Evolutionary conservation across 352 stramenopile species (phyloP).

Genomic region (Phytophthora idaei): DNA sequence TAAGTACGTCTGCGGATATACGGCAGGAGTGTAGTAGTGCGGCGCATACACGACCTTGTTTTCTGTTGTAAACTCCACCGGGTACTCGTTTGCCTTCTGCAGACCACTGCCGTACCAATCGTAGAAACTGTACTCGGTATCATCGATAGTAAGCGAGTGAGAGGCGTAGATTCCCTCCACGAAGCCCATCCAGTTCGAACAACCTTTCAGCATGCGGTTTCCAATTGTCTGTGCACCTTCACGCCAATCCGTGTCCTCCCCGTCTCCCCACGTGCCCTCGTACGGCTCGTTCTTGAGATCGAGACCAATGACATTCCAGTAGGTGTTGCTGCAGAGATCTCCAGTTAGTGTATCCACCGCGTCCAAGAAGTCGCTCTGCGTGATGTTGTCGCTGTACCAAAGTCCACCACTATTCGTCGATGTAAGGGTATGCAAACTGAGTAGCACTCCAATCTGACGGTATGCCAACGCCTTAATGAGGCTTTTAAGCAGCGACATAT

Average conservation of each 20-base stretch:
- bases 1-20: constrained; percentile 63
- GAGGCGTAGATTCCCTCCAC: constrained; percentile 60
- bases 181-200: constrained; percentile 64
- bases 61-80: constrained; percentile 42
- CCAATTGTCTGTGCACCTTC: constrained; percentile 50
- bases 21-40: constrained; percentile 69
- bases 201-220: constrained; percentile 62
- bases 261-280: constrained; percentile 58
- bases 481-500: constrained; percentile 52
- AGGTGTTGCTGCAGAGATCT: constrained; percentile 57
- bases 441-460: constrained; percentile 41
- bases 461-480: constrained; percentile 43
- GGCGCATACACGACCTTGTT: constrained; percentile 75
- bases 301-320: constrained; percentile 81
- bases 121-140: constrained; percentile 48
- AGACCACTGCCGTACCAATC: constrained; percentile 68
- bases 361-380: constrained; percentile 44
- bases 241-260: constrained; percentile 43
- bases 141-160: constrained; percentile 43
- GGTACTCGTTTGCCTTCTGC: constrained; percentile 36
- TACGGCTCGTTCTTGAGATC: constrained; percentile 72
- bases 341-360: constrained; percentile 52
- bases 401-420: constrained; percentile 37
- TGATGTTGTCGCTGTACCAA: constrained; percentile 47
- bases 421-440: constrained; percentile 54